These are phyloP conservation scores for Penicillium verhagenii DNA, from an alignment of 495 filamentous ascomycete genomes.

Conservation along the genomic window DNA sequence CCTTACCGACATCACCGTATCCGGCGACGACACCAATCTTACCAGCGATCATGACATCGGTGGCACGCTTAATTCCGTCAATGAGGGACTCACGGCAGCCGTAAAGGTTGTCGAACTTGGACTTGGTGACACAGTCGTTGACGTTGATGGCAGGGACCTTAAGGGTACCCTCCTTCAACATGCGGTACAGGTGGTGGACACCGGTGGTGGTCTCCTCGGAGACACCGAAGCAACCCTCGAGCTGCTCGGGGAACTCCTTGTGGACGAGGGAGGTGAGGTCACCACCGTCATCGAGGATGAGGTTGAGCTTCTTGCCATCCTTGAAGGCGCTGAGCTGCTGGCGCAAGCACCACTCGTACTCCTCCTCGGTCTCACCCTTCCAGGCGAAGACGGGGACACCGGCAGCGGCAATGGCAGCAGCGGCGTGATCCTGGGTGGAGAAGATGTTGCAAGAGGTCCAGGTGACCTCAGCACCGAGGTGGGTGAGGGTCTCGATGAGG, in stretches of 20 bases:
- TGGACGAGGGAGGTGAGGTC: conserved; percentile 96
- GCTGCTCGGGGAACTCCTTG: conserved; percentile 95
- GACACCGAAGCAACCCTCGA: conserved; percentile 95
- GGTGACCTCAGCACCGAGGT: conserved; percentile 95
- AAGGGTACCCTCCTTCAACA: conserved; percentile 90
- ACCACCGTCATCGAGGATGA: conserved; percentile 98
- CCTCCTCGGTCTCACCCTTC: conserved; percentile 99
- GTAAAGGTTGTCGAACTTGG: conserved; percentile 99
- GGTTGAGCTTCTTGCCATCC: conserved; percentile 92
- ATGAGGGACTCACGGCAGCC: conserved; percentile 98
- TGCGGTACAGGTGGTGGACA: conserved; percentile 98
- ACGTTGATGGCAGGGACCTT: conserved; percentile 97
- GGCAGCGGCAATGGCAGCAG: conserved; percentile 90
- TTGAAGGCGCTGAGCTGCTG: conserved; percentile 97
- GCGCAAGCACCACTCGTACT: conserved; percentile 99
- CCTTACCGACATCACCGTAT: conserved; percentile 99
- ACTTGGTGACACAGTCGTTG: conserved; percentile 99
- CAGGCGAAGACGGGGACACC: conserved; percentile 98
- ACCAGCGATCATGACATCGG: conserved; percentile 99
- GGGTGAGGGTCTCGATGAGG: conserved; percentile 92
- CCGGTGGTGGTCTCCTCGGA: conserved; percentile 99
- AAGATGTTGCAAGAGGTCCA: conserved; percentile 99
- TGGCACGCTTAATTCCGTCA: conserved; percentile 99
- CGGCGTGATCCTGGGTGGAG: conserved; percentile 97
- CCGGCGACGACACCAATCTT: conserved; percentile 97